Conservation (phyloP, 2,329 filamentous ascomycete genomes). For the Ophiostoma sp. region DNA sequence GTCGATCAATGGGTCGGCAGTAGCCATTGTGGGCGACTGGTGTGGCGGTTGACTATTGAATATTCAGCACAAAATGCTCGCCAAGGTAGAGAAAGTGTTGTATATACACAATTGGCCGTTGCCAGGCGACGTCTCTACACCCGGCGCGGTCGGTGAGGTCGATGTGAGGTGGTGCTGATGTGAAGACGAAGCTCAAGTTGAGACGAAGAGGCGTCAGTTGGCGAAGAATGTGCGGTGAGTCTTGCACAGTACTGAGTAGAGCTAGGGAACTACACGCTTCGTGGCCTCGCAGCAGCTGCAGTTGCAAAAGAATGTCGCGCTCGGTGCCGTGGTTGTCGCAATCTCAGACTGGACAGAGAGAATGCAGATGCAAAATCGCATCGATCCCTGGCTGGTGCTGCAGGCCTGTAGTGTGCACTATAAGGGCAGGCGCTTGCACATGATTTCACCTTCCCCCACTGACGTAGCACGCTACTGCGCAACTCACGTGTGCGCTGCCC, state of each 20-base stretch:
- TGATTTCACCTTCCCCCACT: conserved; percentile 8
- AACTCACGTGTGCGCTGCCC: conserved; percentile 5
- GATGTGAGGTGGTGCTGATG: not conserved
- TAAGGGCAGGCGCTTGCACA: not conserved
- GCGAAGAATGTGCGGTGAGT: no score
- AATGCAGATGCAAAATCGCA: not conserved
- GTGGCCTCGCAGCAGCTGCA: not conserved
- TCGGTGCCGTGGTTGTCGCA: not conserved
- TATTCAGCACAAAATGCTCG: not conserved
- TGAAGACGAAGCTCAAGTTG: not conserved
- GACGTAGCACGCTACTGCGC: not conserved
- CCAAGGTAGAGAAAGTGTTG: not conserved
- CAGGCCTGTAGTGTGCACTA: not conserved
- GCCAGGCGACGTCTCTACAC: not conserved
- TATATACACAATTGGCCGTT: not conserved
- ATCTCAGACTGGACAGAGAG: not conserved
- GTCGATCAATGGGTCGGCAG: conserved; percentile 18
- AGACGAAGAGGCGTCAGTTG: not conserved
- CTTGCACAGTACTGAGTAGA: no score
- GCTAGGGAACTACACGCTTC: not conserved
- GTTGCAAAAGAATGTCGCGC: not conserved
- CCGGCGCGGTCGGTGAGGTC: not conserved
- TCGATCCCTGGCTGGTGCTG: not conserved
- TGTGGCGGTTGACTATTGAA: not conserved
- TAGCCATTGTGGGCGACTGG: conserved; percentile 3